Base-by-base conservation (phyloP, 345 rosid genomes). In the Aegle marmelos region DNA sequence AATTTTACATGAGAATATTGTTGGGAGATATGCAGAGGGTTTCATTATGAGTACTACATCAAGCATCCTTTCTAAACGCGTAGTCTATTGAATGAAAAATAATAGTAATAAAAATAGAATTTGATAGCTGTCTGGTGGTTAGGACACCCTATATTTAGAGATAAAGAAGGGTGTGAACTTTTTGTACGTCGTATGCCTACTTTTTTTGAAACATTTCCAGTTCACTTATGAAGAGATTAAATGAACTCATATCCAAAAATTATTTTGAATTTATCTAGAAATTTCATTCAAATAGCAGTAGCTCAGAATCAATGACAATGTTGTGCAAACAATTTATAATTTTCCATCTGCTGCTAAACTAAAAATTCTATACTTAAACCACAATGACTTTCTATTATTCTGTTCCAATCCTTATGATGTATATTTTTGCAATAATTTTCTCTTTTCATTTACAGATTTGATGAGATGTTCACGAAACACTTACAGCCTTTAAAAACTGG, bases 401-500 rank as follows among this genome's bases (percentile, higher is more conserved):
- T 59, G 25, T 59, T 59, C 11, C 31, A 59, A 24, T n/a, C 30
- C 63, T 59, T 13, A 2, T 59, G 16, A n/a, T 27, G 16, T 61
- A 27, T 10, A 7, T 28, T 5, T 5, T 27, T 2, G 6, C 36
- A 13, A 0, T 62, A 19, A 19, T 31, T 64, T 5, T 14, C 9
- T 28, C 11, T 16, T 64, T 16, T 63, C 33, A 64, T 31, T 0
- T 7, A 4, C 14, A 31, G 22, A 28, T 14, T 64, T 64, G 19
- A 16, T 19, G 34, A 64, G 31, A 37, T 64, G n/a, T 2, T 8
- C 13, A 11, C 16, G 16, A 14, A 61, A 9, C 30, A 83, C 94
- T 91, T 84, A 95, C 98, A 85, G 69, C 94, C 98, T 25, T 82
- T 85, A 19, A 93, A 85, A 73, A 89, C 90, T 27, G 91, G 91